Base-by-base conservation (phyloP, 768 basidiomycete species). In the Chiua virens region DNA sequence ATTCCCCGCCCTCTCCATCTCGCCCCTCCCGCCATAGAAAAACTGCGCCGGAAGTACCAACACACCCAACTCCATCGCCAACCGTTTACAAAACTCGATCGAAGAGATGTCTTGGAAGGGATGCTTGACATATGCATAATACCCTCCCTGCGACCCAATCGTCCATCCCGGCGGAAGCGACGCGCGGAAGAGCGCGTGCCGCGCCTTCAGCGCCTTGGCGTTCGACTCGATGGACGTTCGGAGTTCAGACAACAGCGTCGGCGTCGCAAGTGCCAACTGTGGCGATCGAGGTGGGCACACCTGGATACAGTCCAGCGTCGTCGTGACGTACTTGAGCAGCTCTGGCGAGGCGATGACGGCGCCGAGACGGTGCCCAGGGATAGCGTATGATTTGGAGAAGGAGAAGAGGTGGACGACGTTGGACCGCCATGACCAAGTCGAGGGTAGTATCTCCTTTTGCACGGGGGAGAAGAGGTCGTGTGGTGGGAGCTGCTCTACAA, bases 301-400 rank as follows among this genome's bases (percentile, higher is more conserved):
- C 60, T 92, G 91, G 34, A 92, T 72, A 54, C 83, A 86, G 66
- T 93, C 92, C 13, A 91, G 78, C 20, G 86, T 79, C n/a, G 74
- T 82, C 21, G 72, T 76, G 43, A 83, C 63, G 5, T 76, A 58
- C 15, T 55, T 55, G 8, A 86, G 69, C 43, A 92, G 65, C 0
- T 62, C 53, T 0, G 83, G 80, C 0, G 83, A 80, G 1, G 86
- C 84, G 18, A 82, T 77, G 50, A 92, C 76, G 5, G 79, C 77
- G 2, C 92, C 92, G 5, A 93, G 78, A 11, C 91, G 81, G 66
- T 92, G 86, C 0, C 91, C 91, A 0, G 92, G 91, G n/a, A 89
- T 75, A 45, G 79, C 82, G 69, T 89, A 86, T 36, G 85, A 79
- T 70, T 92, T 94, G 40, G 86, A 89, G 68, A 90, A 90, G 21